phyloP scores from a whole-genome alignment of 75 land plant genomes.

The Pinus albicaulis region DNA sequence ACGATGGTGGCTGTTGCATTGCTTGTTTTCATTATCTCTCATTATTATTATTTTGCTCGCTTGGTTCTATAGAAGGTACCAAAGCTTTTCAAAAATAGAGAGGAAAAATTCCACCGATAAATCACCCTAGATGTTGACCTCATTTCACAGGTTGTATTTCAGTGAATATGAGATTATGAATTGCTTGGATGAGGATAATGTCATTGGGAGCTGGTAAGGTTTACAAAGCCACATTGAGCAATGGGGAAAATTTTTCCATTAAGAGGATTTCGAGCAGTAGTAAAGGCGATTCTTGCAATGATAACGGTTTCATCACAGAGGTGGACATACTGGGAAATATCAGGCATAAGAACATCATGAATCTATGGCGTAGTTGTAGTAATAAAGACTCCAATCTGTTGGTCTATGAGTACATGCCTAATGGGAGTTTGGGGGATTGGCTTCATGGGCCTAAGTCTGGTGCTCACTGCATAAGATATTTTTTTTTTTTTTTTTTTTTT shows the following conservation, averaged over 20 bases:
- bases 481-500: too few species aligned
- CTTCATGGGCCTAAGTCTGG: too few species aligned
- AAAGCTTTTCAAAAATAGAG: slow-evolving; percentile 27
- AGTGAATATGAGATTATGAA: slow-evolving; percentile 55
- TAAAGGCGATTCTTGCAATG: slow-evolving; percentile 15
- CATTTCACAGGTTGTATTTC: slow-evolving; percentile 67
- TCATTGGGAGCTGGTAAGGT: slow-evolving; percentile 84
- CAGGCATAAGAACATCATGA: slow-evolving; percentile 83
- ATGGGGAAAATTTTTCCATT: slow-evolving; percentile 66
- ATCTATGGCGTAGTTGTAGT: slow-evolving; percentile 72
- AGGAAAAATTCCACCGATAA: not conserved
- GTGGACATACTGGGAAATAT: slow-evolving; percentile 76
- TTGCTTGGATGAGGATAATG: slow-evolving; percentile 67
- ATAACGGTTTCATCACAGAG: slow-evolving; percentile 71
- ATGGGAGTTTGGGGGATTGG: too few species aligned
- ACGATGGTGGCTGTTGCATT: slow-evolving; percentile 20
- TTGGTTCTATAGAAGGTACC: slow-evolving; percentile 35
- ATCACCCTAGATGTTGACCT: slow-evolving; percentile 59
- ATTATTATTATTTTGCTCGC: slow-evolving; percentile 10
- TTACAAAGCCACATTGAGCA: slow-evolving; percentile 59
- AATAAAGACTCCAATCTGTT: too few species aligned
- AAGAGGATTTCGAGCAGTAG: slow-evolving; percentile 59
- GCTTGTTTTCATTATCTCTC: slow-evolving; percentile 32
- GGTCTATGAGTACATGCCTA: too few species aligned
- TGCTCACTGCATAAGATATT: too few species aligned